Conservation (phyloP, 495 filamentous ascomycete species). For the Aspergillus bridgeri region DNA sequence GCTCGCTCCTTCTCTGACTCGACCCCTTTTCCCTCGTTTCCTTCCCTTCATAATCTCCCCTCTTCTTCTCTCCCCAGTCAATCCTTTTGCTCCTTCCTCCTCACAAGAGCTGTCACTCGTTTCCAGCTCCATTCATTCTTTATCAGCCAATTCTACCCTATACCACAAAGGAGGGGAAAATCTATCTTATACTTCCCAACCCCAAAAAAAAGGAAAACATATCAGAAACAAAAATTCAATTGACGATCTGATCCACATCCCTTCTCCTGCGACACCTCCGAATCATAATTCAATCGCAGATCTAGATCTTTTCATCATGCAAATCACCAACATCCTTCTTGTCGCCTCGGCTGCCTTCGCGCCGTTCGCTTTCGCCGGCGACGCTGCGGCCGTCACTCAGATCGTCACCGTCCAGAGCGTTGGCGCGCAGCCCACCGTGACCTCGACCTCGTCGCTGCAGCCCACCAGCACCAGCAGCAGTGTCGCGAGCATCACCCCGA, state of each 20-base stretch:
- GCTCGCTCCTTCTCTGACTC: conserved; percentile 9
- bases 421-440: conserved; percentile 25
- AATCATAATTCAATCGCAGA: background rate
- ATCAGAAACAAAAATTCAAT: background rate
- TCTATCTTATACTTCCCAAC: background rate
- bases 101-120: conserved; percentile 40
- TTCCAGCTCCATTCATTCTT: conserved; percentile 41
- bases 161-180: conserved; percentile 10
- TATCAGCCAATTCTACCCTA: conserved; percentile 5
- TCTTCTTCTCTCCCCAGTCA: conserved; percentile 10
- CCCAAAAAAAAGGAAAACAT: background rate
- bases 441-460: conserved; percentile 21
- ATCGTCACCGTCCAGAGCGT: conserved; percentile 35
- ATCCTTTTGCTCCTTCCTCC: conserved; percentile 12
- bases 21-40: conserved; percentile 12
- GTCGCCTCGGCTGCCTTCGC: conserved; percentile 30
- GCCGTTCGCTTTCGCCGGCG: conserved; percentile 31
- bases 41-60: conserved; percentile 3
- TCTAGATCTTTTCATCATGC: conserved; percentile 24
- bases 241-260: background rate
- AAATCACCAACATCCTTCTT: conserved; percentile 35
- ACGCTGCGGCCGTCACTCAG: conserved; percentile 15
- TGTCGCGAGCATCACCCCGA: conserved; percentile 19
- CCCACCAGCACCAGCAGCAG: conserved; percentile 19
- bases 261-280: conserved; percentile 4